phyloP scores from a whole-genome alignment of 2,329 filamentous ascomycete species.

The Mariannaea elegans region DNA sequence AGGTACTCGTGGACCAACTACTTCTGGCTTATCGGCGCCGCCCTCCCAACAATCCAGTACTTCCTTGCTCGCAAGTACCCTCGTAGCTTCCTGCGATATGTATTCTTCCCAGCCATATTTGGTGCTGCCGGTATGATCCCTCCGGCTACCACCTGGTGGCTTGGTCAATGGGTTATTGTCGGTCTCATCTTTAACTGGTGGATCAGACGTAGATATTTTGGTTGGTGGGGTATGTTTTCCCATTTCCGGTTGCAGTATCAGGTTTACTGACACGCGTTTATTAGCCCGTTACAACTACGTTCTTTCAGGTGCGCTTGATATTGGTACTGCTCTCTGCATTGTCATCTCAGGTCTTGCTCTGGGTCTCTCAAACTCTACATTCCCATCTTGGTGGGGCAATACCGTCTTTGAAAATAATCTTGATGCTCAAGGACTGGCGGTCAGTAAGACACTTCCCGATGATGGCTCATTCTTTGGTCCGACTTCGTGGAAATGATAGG shows the following conservation, averaged over 20 bases:
- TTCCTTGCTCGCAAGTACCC: constrained; percentile 69
- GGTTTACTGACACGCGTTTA: not conserved
- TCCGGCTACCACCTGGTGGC: constrained; percentile 74
- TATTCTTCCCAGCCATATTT: constrained; percentile 75
- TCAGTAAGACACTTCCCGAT: constrained; percentile 2
- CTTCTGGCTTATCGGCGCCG: constrained; percentile 76
- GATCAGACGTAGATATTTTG: constrained; percentile 70
- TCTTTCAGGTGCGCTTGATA: constrained; percentile 8
- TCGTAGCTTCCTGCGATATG: constrained; percentile 67
- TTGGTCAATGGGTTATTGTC: constrained; percentile 71
- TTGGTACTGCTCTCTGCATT: constrained; percentile 8
- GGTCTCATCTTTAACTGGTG: constrained; percentile 75
- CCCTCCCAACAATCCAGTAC: constrained; percentile 70
- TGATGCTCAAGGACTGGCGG: not conserved
- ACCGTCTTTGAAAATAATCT: constrained; percentile 9
- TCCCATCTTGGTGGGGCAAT: constrained; percentile 8
- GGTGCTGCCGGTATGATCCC: constrained; percentile 68
- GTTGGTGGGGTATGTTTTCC: constrained; percentile 76
- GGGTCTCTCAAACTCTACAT: constrained; percentile 1
- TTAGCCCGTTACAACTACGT: constrained; percentile 12
- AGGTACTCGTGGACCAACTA: constrained; percentile 69
- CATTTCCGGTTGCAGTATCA: not conserved
- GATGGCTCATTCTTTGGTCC: constrained; percentile 15
- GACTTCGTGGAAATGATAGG: not conserved
- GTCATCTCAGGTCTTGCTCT: constrained; percentile 11